Percentiles rank a stretch among this genome's conserved stretches.
Evolutionary conservation across 768 basidiomycete genomes (phyloP).

Genomic region (Terana coerulea): DNA sequence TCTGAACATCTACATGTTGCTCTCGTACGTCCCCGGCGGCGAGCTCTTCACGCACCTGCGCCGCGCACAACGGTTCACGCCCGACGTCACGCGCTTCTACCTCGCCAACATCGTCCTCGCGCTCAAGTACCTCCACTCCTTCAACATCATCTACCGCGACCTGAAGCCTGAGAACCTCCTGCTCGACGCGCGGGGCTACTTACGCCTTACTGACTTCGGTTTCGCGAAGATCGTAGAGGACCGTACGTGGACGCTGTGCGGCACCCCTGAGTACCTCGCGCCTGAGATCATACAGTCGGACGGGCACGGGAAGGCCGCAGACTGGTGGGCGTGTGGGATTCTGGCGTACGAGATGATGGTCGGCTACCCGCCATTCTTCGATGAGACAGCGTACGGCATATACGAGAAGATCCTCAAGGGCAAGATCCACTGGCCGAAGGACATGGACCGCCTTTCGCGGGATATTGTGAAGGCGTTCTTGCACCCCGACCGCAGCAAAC

Average conservation of each 20-base stretch:
- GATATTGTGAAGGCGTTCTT: slow-evolving; percentile 87
- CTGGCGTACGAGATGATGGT: slow-evolving; percentile 99
- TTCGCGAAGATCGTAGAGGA: slow-evolving; percentile 98
- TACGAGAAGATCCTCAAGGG: slow-evolving; percentile 96
- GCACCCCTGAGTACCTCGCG: slow-evolving; percentile 94
- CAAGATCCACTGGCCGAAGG: slow-evolving; percentile 86
- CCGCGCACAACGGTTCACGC: slow-evolving; percentile 89
- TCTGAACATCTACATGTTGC: slow-evolving; percentile 96
- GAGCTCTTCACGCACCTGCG: slow-evolving; percentile 97
- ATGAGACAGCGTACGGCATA: slow-evolving; percentile 96
- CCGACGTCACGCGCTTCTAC: slow-evolving; percentile 98
- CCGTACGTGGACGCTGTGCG: slow-evolving; percentile 96
- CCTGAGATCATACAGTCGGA: slow-evolving; percentile 98
- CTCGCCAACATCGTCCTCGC: slow-evolving; percentile 95
- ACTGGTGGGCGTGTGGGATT: slow-evolving; percentile 99
- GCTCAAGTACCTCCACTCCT: slow-evolving; percentile 89
- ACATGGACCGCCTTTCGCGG: slow-evolving; percentile 84
- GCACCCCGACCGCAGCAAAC: slow-evolving; percentile 86
- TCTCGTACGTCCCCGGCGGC: slow-evolving; percentile 94
- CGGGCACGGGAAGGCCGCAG: slow-evolving; percentile 96
- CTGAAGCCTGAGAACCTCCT: slow-evolving; percentile 99
- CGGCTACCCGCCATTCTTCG: slow-evolving; percentile 97
- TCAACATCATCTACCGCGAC: slow-evolving; percentile 98
- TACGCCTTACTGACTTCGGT: slow-evolving; percentile 95
- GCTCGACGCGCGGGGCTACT: slow-evolving; percentile 87